Percentiles rank a stretch among this genome's conserved stretches.
Conservation (phyloP, 257 asterid species). For the Parsonsia alboflavescens region DNA sequence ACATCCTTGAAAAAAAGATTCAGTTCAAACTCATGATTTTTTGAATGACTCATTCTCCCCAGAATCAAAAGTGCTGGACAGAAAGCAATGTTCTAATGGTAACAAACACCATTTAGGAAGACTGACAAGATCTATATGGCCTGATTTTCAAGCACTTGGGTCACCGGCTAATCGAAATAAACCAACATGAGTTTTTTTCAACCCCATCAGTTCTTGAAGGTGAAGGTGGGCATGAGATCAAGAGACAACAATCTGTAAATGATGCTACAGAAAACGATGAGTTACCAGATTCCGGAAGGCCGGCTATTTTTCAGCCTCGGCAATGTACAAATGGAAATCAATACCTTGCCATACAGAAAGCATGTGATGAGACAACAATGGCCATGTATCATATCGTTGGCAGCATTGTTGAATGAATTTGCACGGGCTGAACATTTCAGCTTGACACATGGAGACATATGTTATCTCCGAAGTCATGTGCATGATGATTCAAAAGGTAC, state of each 20-base stretch:
- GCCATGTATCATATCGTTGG: conserved; percentile 54
- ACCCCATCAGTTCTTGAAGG: conserved; percentile 18
- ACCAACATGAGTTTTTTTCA: conserved; percentile 20
- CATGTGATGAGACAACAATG: conserved; percentile 71
- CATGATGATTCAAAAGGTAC: conserved; percentile 43
- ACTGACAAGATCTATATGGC: conserved; percentile 15
- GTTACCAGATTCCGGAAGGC: conserved; percentile 16
- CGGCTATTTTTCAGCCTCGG: conserved; percentile 13
- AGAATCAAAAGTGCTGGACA: conserved; percentile 29
- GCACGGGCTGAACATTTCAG: conserved; percentile 37
- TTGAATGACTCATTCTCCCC: conserved; percentile 14
- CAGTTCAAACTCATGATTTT: conserved; percentile 19
- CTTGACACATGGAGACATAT: conserved; percentile 33
- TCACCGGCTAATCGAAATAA: conserved; percentile 16
- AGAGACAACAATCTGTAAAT: conserved; percentile 22
- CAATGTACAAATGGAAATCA: conserved; percentile 31
- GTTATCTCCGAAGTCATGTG: conserved; percentile 44
- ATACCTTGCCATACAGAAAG: conserved; percentile 76
- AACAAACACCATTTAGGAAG: conserved; percentile 15
- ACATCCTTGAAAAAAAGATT: conserved; percentile 24
- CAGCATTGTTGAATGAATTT: conserved; percentile 44
- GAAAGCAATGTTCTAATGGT: conserved; percentile 7
- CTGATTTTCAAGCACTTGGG: conserved; percentile 14
- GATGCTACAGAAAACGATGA: conserved; percentile 16
- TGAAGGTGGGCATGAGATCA: conserved; percentile 16